Evolutionary conservation across 257 asterid species (phyloP), one percentile per base, ranked within the genome.

Genomic region (Plectranthus barbatus): DNA sequence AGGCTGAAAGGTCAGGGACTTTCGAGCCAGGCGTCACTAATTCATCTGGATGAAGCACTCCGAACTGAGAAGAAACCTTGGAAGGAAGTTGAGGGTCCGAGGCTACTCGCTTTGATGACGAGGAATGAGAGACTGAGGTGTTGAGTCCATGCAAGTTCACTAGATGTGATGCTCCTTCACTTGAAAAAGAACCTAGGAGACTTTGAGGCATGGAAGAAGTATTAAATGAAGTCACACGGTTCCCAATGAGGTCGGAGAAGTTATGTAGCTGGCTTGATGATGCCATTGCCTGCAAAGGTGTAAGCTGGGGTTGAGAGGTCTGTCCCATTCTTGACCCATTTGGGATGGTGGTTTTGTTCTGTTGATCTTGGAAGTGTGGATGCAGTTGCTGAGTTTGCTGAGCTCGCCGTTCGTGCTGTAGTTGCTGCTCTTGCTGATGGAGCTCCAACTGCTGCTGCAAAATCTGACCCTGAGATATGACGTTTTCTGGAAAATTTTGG

Each of bases 391-490:
- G 86, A 18, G 83, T 63, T 20, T 71, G 85, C 64, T 74, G 84
- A 64, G 69, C 64, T 33, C 44, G 66, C 17, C 56, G 72, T 39
- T 77, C 79, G 51, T 79, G 78, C 11, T 51, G 82, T 13, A 49
- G 77, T 71, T 62, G 76, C 53, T 72, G 80, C 24, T 61, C 80
- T 33, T 80, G 77, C 60, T 77, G 88, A 15, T 76, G 77, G 31
- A 71, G 81, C 73, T 78, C 83, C 77, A 84, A 70, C 61, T 79
- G 88, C 52, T 90, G 95, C 70, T 87, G 96, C 71, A 91, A 71
- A 20, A 91, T 68, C 73, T 84, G 96, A 45, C 90, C 95, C 76
- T 91, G 95, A 42, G 92, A 80, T 36, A 79, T 48, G 34, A 52
- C 78, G 56, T 76, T 79, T 26, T 88, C 96, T 40, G 78, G 74